Percentiles rank a stretch among this genome's conserved stretches.
Evolutionary conservation across 495 filamentous ascomycete species (phyloP).

Genomic region (Hypoxylon lenormandii): DNA sequence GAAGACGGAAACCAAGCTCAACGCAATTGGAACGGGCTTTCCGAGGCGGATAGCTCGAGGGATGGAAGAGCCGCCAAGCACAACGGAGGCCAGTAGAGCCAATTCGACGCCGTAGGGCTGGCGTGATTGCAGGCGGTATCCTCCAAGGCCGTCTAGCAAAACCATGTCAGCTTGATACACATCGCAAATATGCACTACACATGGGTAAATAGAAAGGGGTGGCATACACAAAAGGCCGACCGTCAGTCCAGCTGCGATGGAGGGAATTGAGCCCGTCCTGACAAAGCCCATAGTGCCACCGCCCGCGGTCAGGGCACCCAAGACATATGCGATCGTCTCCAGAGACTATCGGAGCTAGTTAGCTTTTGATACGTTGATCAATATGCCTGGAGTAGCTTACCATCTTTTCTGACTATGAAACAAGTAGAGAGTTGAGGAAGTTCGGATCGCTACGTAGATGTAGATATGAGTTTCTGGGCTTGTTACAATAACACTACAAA

Average conservation of each 20-base stretch:
- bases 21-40: slow-evolving; percentile 79
- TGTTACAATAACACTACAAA: slow-evolving; percentile 5
- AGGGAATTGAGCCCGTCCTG: slow-evolving; percentile 85
- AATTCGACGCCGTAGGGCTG: slow-evolving; percentile 80
- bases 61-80: slow-evolving; percentile 83
- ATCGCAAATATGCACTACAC: not conserved
- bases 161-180: slow-evolving; percentile 21
- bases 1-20: slow-evolving; percentile 73
- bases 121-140: slow-evolving; percentile 72
- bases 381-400: slow-evolving; percentile 11
- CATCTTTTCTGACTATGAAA: slow-evolving; percentile 20
- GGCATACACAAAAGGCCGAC: slow-evolving; percentile 73
- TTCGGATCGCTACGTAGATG: not conserved
- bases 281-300: slow-evolving; percentile 86
- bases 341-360: slow-evolving; percentile 39
- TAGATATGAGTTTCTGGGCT: not conserved
- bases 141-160: slow-evolving; percentile 71
- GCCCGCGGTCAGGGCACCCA: slow-evolving; percentile 83
- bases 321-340: slow-evolving; percentile 69
- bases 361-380: slow-evolving; percentile 8
- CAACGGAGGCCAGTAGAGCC: slow-evolving; percentile 79
- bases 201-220: not conserved
- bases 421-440: not conserved
- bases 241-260: slow-evolving; percentile 80
- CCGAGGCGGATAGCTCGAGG: slow-evolving; percentile 82